phyloP scores from a whole-genome alignment of 202 grass and related monocot species.

The Hordeum pubiflorum region DNA sequence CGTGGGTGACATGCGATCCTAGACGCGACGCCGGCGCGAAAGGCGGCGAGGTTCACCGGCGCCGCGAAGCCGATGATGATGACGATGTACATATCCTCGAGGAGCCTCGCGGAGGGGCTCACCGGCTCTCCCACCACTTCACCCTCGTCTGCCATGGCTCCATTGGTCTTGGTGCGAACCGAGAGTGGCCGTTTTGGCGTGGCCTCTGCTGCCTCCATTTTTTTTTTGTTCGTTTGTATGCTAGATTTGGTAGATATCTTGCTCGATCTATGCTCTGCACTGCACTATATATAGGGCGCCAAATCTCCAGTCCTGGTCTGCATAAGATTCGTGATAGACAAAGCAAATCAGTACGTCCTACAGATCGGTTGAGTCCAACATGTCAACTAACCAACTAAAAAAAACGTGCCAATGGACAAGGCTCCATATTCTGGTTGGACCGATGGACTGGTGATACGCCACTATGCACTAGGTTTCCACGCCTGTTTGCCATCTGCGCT shows the following conservation, averaged over 20 bases:
- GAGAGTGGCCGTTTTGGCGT: conserved; percentile 9
- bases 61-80: conserved; percentile 33
- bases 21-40: conserved; percentile 35
- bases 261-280: not conserved
- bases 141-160: not conserved
- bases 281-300: not conserved
- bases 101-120: conserved; percentile 40
- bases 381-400: too few species aligned
- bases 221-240: not conserved
- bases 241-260: too few species aligned
- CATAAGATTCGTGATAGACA: too few species aligned
- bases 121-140: conserved; percentile 19
- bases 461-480: too few species aligned
- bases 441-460: too few species aligned
- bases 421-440: too few species aligned
- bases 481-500: too few species aligned
- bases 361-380: not conserved
- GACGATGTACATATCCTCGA: conserved; percentile 53
- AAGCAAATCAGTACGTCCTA: too few species aligned
- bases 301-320: too few species aligned
- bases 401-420: not conserved
- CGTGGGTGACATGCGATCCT: conserved; percentile 43
- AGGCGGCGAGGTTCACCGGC: conserved; percentile 29
- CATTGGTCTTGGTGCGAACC: not conserved
- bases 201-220: conserved; percentile 7